Percentiles rank a stretch among this genome's conserved stretches.
phyloP scores from a whole-genome alignment of 2,329 filamentous ascomycete species.

The Aspergillus novofumigatus region DNA sequence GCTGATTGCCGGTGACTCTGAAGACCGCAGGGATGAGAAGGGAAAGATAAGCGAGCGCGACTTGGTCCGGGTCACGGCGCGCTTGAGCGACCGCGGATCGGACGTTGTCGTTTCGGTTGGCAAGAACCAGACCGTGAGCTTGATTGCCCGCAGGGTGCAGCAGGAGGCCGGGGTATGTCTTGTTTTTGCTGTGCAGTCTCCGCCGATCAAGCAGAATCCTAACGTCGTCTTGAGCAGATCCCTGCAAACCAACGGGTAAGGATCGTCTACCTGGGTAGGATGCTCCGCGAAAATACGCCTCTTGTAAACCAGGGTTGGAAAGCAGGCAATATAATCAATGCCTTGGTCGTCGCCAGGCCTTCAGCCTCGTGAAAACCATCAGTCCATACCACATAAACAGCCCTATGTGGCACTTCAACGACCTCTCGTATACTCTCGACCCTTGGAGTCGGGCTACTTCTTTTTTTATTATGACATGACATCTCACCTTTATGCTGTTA shows the following conservation, averaged over 20 bases:
- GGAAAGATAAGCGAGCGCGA: conserved; percentile 57
- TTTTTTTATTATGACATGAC: not conserved
- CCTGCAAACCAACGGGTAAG: conserved; percentile 57
- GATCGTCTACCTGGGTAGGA: conserved; percentile 76
- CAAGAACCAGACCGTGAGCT: conserved; percentile 61
- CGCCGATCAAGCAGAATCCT: not conserved
- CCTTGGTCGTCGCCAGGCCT: conserved; percentile 54
- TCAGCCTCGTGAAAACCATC: conserved; percentile 8
- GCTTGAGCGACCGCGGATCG: conserved; percentile 62
- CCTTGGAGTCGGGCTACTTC: not conserved
- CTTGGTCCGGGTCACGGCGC: conserved; percentile 55
- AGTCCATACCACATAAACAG: not conserved
- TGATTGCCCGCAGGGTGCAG: conserved; percentile 59
- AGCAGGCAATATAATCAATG: conserved; percentile 71
- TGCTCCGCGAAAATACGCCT: conserved; percentile 65
- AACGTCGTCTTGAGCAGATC: conserved; percentile 45
- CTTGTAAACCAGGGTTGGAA: conserved; percentile 71
- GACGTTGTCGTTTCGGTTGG: conserved; percentile 58
- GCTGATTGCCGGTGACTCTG: conserved; percentile 33
- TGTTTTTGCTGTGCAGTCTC: not conserved
- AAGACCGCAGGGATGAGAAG: conserved; percentile 52
- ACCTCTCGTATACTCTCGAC: not conserved
- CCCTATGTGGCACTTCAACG: not conserved
- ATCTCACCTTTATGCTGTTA: not conserved
- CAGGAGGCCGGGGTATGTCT: conserved; percentile 60